Conservation (phyloP, 1,284 basidiomycete species). For the Gomphus bonarii region DNA sequence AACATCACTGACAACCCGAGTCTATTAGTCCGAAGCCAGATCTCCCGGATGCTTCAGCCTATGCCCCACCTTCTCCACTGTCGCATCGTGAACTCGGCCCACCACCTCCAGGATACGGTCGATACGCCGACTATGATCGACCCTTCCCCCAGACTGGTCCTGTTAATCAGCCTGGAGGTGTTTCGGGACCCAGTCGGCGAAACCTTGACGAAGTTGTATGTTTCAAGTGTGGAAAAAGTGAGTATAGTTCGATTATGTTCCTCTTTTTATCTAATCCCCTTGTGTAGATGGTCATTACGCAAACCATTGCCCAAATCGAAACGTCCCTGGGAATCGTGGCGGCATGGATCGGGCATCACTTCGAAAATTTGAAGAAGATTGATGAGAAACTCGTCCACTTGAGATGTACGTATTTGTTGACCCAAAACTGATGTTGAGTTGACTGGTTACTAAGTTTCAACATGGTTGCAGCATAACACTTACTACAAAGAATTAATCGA, state of each 20-base stretch:
- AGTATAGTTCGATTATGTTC: not conserved
- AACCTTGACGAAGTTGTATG: conserved; percentile 83
- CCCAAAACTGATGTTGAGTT: not conserved
- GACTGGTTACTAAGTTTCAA: no score
- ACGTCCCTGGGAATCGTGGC: conserved; percentile 72
- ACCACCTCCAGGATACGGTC: conserved; percentile 84
- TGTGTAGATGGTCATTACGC: conserved; percentile 77
- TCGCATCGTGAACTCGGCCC: conserved; percentile 76
- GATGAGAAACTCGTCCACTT: not conserved
- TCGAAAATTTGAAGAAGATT: conserved; percentile 8
- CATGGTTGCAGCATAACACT: no score
- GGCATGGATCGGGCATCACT: conserved; percentile 42
- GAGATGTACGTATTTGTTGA: not conserved
- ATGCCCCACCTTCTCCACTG: conserved; percentile 69
- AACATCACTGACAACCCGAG: conserved; percentile 12
- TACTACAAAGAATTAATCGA: no score
- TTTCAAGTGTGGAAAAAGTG: conserved; percentile 58
- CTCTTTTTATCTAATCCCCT: conserved; percentile 14
- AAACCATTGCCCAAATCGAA: conserved; percentile 83
- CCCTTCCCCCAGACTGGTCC: conserved; percentile 18
- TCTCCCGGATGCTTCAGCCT: conserved; percentile 62
- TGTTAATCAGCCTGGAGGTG: conserved; percentile 24
- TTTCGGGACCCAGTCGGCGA: conserved; percentile 31
- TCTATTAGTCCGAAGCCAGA: conserved; percentile 58
- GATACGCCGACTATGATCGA: conserved; percentile 75